These are phyloP conservation scores for Neurospora sp. DNA, from an alignment of 495 filamentous ascomycete species.

Conservation along the genomic window DNA sequence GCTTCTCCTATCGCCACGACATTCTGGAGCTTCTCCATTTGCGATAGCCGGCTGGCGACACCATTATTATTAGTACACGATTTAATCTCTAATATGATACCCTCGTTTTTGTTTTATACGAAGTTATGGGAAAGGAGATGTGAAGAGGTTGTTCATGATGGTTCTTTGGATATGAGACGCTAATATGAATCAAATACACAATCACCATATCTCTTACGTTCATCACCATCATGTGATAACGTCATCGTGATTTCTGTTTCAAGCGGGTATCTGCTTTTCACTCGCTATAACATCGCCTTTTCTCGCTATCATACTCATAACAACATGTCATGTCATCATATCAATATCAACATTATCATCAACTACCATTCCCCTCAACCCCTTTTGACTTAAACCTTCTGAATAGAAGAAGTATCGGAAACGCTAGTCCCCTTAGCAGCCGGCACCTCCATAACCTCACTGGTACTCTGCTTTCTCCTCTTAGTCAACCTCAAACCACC, in stretches of 20 bases:
- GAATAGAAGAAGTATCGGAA: background rate
- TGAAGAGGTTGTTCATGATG: background rate
- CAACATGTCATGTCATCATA: background rate
- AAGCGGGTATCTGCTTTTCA: background rate
- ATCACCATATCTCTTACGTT: background rate
- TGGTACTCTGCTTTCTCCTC: constrained; percentile 10
- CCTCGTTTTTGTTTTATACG: background rate
- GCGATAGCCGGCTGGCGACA: constrained; percentile 3
- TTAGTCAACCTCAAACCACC: constrained; percentile 27
- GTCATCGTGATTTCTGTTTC: background rate
- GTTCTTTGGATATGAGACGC: background rate
- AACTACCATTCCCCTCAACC: background rate
- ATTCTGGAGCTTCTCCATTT: constrained; percentile 46
- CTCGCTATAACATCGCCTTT: background rate
- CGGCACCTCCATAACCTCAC: background rate
- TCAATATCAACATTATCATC: background rate
- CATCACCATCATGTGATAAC: background rate
- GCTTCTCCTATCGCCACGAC: constrained; percentile 61
- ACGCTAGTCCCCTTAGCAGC: background rate
- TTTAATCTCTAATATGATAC: background rate
- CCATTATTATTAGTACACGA: background rate
- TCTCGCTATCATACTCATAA: background rate
- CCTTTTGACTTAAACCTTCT: background rate
- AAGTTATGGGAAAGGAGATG: background rate
- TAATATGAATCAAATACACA: background rate